phyloP scores from a whole-genome alignment of 257 asterid species.

The Osmanthus fragrans region DNA sequence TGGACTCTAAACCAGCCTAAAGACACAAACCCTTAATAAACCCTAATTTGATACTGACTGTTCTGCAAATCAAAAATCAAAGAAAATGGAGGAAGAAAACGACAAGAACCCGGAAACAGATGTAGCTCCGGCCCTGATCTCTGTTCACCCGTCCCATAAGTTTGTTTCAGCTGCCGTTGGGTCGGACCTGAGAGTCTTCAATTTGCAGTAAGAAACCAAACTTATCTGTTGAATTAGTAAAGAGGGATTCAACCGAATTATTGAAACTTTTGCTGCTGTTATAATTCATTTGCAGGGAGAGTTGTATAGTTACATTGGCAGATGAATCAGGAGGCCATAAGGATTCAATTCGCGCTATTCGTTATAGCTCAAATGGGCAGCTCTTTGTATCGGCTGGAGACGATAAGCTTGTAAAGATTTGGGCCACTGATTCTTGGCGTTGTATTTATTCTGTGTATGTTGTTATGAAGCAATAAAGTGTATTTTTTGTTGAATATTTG shows the following conservation, averaged over 20 bases:
- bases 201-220: conserved; percentile 47
- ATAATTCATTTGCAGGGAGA: conserved; percentile 44
- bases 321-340: conserved; percentile 64
- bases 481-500: too few species aligned
- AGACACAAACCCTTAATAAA: conserved; percentile 12
- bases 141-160: conserved; percentile 67
- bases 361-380: conserved; percentile 68
- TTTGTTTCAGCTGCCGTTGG: conserved; percentile 71
- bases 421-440: conserved; percentile 77
- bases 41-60: conserved; percentile 30
- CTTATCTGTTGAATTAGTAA: neutral
- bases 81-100: conserved; percentile 64
- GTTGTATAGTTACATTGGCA: conserved; percentile 43
- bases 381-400: conserved; percentile 90
- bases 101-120: conserved; percentile 67
- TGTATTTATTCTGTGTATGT: conserved; percentile 79
- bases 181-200: conserved; percentile 74
- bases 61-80: conserved; percentile 20
- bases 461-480: neutral
- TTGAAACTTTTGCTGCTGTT: conserved; percentile 5
- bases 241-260: neutral
- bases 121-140: conserved; percentile 82
- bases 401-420: conserved; percentile 84
- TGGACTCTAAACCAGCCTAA: conserved; percentile 5
- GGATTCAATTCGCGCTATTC: conserved; percentile 81